Evolutionary conservation across 2,329 filamentous ascomycete species (phyloP), one percentile per base, ranked within the genome.

Genomic region (Pseudogymnoascus sp.): DNA sequence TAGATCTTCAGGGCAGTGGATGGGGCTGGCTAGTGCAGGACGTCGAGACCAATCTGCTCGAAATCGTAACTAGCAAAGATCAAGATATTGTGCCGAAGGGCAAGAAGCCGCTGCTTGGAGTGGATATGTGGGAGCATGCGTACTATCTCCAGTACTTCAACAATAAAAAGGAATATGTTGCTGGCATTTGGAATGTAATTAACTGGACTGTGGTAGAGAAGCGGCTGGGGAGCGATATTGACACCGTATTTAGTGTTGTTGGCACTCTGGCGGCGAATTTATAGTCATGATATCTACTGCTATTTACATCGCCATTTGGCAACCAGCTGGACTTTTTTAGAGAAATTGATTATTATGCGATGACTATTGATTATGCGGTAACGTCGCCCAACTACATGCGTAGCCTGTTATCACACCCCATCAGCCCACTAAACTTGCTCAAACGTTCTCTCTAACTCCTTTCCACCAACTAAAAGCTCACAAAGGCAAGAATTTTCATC

Each of bases 41-140:
- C 61, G 78, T 79, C 2, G 76, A 76, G 2, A 82, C 78, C 1
- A 86, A 84, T 47, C 75, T 74, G 29, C 75, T 96, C 68, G 82
- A 85, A 64, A 90, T 96, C 68, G 80, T 88, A 7, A 91, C 88
- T 0, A 92, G 89, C n/a, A 91, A 91, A 74, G 91, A 96, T 73
- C 91, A 96, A 78, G 91, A 96, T 72, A 87, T 88, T 1, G 82
- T 91, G 4, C 82, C 87, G 70, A 79, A 79, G 14, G 81, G 83
- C 4, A 83, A 86, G 68, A 81, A 84, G n/a, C 87, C 88, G 7
- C 77, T 96, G 18, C 80, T 92, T 45, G 91, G 90, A 0, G 81
- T 96, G 1, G 91, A 96, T 74, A 93, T 96, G 85, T 96, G 91
- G 91, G 91, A 96, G 78, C 91, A 96, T 78, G 91, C 91, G 0